A percentile compares a stretch with the other conserved stretches of the same genome.
Evolutionary conservation across 768 basidiomycete genomes (phyloP).

Genomic region (Cystobasidium ongulense): DNA sequence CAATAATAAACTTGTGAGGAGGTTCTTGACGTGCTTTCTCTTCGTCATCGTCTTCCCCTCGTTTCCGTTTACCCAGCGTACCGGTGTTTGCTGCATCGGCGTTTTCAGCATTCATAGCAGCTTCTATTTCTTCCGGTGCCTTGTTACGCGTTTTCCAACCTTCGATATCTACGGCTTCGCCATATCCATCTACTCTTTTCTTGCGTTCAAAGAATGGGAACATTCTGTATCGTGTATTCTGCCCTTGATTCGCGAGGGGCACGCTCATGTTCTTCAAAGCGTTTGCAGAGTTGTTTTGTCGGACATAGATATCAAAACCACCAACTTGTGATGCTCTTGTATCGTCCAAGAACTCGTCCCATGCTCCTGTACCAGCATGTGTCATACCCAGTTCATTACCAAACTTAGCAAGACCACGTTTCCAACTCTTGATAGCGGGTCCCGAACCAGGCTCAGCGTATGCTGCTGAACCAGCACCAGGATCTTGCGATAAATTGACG

Average conservation of each 20-base stretch:
- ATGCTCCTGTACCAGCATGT: constrained; percentile 47
- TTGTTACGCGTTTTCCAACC: constrained; percentile 92
- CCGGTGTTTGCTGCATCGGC: constrained; percentile 56
- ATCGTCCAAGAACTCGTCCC: constrained; percentile 37
- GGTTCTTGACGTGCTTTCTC: constrained; percentile 60
- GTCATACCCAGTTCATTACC: constrained; percentile 40
- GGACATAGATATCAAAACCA: constrained; percentile 85
- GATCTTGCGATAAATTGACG: not conserved
- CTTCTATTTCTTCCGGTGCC: constrained; percentile 40
- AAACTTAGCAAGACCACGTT: constrained; percentile 8
- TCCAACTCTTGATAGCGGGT: not conserved
- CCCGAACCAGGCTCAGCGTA: constrained; percentile 23
- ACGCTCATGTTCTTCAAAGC: constrained; percentile 39
- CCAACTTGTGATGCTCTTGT: constrained; percentile 50
- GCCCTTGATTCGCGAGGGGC: constrained; percentile 47
- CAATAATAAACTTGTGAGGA: constrained; percentile 81
- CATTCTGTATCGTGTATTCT: constrained; percentile 67
- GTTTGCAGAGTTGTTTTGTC: constrained; percentile 3
- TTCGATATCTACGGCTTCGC: constrained; percentile 87
- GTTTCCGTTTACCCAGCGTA: constrained; percentile 59
- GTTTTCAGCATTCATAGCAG: constrained; percentile 50
- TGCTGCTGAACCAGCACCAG: constrained; percentile 1
- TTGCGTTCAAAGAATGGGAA: constrained; percentile 94
- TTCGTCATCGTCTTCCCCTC: constrained; percentile 70
- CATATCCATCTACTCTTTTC: constrained; percentile 85